Evolutionary conservation across 768 basidiomycete species (phyloP).

Genomic region (Lanmaoa pseudosensibilis): DNA sequence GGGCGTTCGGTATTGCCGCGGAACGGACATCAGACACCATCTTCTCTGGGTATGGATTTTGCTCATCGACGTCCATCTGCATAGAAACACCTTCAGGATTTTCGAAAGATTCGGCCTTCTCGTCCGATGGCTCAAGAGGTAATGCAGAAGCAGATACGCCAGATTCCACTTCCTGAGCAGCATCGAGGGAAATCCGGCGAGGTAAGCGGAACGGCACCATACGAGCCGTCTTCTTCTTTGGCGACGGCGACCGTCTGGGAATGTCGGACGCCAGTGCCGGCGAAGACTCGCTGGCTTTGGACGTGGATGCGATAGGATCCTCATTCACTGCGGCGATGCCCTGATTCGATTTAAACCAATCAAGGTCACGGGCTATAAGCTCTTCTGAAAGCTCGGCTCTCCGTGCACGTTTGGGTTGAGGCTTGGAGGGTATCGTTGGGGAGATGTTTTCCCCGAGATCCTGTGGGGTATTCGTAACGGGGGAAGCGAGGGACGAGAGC

Average conservation of each 20-base stretch:
- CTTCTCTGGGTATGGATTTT: background rate
- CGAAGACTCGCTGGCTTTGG: background rate
- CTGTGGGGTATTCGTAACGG: background rate
- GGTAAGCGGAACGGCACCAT: conserved; percentile 26
- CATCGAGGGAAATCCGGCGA: conserved; percentile 12
- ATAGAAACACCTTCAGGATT: background rate
- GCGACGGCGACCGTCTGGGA: conserved; percentile 1
- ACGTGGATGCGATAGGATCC: background rate
- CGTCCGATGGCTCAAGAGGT: background rate
- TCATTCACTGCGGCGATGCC: background rate
- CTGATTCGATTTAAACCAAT: conserved; percentile 29
- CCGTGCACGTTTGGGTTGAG: conserved; percentile 29
- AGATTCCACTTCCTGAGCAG: background rate
- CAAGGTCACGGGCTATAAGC: conserved; percentile 30
- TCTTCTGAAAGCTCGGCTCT: conserved; percentile 23
- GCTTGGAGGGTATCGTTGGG: conserved; percentile 11
- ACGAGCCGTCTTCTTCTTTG: conserved; percentile 25
- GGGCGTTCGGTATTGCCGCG: background rate
- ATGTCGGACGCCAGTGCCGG: background rate
- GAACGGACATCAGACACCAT: background rate
- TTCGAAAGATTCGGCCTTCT: background rate
- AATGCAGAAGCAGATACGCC: background rate
- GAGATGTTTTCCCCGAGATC: background rate
- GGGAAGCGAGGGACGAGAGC: background rate
- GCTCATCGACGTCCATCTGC: conserved; percentile 6